Evolutionary conservation across 2,329 filamentous ascomycete genomes (phyloP).

Genomic region (Akanthomyces lecanii): DNA sequence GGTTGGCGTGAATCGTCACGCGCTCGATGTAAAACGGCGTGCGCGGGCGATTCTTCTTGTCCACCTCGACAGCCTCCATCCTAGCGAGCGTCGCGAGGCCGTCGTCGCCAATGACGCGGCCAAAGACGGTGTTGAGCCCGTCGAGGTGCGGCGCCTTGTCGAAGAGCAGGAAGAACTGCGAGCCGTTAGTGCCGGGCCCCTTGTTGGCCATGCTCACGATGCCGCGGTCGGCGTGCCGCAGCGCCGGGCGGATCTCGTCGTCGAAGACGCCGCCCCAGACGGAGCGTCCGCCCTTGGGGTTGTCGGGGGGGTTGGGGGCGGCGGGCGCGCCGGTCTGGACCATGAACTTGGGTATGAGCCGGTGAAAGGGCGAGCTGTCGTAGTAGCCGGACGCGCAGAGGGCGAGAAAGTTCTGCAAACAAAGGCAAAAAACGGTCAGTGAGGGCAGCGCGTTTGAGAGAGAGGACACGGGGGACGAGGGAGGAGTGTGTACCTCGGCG

Average conservation of each 20-base stretch:
- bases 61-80: conserved; percentile 67
- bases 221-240: conserved; percentile 65
- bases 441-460: no score
- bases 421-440: no score
- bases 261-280: conserved; percentile 73
- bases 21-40: conserved; percentile 62
- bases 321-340: conserved; percentile 67
- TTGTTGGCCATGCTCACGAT: conserved; percentile 77
- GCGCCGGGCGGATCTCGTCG: conserved; percentile 71
- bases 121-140: conserved; percentile 81
- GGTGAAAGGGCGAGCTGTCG: conserved; percentile 71
- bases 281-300: conserved; percentile 64
- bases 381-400: conserved; percentile 79
- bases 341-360: conserved; percentile 78
- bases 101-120: conserved; percentile 64
- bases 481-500: conserved; percentile 57
- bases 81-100: conserved; percentile 61
- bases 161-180: conserved; percentile 78
- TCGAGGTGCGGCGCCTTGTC: conserved; percentile 76
- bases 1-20: conserved; percentile 75
- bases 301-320: conserved; percentile 45
- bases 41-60: conserved; percentile 73
- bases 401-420: conserved; percentile 73
- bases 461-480: no score
- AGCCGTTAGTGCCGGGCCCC: conserved; percentile 67